Evolutionary conservation across 257 asterid species (phyloP).

Genomic region (Salvia miltiorrhiza): DNA sequence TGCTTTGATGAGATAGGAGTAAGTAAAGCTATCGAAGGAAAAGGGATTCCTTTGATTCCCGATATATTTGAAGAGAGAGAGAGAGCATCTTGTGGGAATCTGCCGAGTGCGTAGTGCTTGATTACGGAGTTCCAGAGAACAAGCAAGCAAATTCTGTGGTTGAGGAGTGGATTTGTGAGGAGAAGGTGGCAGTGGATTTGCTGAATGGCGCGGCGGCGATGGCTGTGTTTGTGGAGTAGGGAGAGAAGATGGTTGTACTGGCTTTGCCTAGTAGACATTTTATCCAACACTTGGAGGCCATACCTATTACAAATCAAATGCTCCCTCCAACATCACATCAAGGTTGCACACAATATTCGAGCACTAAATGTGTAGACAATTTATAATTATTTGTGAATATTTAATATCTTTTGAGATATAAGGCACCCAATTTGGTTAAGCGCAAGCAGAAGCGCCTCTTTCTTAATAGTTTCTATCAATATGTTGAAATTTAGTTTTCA

Average conservation of each 20-base stretch:
- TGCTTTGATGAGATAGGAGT: constrained; percentile 61
- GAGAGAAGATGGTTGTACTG: constrained; percentile 27
- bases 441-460: too few species aligned
- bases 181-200: constrained; percentile 34
- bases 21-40: constrained; percentile 56
- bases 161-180: neutral
- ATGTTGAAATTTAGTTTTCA: too few species aligned
- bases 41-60: constrained; percentile 16
- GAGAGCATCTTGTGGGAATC: constrained; percentile 48
- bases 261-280: constrained; percentile 21
- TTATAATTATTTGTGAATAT: too few species aligned
- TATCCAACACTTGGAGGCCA: constrained; percentile 4
- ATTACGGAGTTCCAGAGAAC: constrained; percentile 59
- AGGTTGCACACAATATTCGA: too few species aligned
- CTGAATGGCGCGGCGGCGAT: constrained; percentile 32
- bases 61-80: constrained; percentile 43
- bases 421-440: too few species aligned
- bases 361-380: too few species aligned
- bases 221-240: constrained; percentile 27
- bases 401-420: too few species aligned
- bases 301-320: too few species aligned
- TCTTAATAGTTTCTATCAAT: too few species aligned
- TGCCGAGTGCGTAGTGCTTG: constrained; percentile 55
- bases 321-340: too few species aligned
- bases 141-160: constrained; percentile 7